A percentile compares a stretch with the other conserved stretches of the same genome.
Conservation (phyloP, 139 green algal species). For the Pleodorina starrii region DNA sequence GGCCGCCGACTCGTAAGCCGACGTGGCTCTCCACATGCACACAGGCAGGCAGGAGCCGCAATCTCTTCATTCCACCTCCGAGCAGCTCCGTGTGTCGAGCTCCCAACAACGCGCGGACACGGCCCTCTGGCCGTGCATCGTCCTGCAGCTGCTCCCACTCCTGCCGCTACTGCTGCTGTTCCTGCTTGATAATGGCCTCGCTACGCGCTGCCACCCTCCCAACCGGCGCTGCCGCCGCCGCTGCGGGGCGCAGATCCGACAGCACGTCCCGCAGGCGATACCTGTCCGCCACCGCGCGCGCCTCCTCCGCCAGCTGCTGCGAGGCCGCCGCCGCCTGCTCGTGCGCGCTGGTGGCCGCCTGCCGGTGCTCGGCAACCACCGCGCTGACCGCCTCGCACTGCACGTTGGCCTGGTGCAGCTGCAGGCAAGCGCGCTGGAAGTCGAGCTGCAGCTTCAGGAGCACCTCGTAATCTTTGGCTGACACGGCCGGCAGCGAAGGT, state of each 20-base stretch:
- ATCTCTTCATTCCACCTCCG: too few species aligned
- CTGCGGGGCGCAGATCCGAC: too few species aligned
- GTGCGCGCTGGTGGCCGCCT: background rate
- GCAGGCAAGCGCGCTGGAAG: background rate
- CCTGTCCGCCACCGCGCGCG: background rate
- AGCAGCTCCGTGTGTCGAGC: too few species aligned
- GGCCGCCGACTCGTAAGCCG: too few species aligned
- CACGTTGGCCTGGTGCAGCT: background rate
- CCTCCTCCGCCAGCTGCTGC: slow-evolving; percentile 18
- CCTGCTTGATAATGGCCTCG: background rate
- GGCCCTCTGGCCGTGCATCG: too few species aligned
- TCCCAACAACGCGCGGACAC: too few species aligned
- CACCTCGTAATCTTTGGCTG: background rate
- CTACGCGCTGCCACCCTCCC: too few species aligned
- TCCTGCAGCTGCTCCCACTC: too few species aligned
- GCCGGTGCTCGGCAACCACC: slow-evolving; percentile 9
- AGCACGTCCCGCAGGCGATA: background rate
- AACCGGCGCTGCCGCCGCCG: background rate
- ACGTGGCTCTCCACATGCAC: too few species aligned
- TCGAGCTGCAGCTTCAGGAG: background rate
- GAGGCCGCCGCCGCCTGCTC: background rate
- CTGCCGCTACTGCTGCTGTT: background rate
- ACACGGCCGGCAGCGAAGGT: background rate
- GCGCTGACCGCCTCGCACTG: background rate
- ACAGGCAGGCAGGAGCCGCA: too few species aligned